A percentile compares a stretch with the other conserved stretches of the same genome.
Conservation (phyloP, 1,139 yeast genomes). For the Kluyveromyces sp. region DNA sequence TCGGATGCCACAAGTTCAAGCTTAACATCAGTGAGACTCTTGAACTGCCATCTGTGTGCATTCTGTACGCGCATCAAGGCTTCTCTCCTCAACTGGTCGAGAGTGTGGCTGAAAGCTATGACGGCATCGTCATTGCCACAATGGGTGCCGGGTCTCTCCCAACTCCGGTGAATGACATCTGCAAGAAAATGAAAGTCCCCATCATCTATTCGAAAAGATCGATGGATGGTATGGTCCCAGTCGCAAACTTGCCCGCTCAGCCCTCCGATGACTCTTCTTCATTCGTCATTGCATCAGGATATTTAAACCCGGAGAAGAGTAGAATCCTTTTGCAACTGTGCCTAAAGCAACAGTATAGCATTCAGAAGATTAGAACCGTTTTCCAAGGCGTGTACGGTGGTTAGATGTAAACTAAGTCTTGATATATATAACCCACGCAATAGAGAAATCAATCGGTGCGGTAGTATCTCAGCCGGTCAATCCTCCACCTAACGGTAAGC, state of each 20-base stretch:
- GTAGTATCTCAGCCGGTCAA: no score
- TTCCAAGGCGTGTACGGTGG: constrained; percentile 46
- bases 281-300: constrained; percentile 50
- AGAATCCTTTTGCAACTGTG: constrained; percentile 56
- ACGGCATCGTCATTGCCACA: constrained; percentile 58
- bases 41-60: constrained; percentile 38
- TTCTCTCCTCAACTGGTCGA: constrained; percentile 44
- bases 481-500: no score
- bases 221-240: constrained; percentile 56
- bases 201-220: constrained; percentile 59
- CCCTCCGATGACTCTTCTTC: constrained; percentile 14
- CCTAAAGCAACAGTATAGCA: constrained; percentile 38
- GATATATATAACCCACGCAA: no score
- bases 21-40: constrained; percentile 25
- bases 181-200: constrained; percentile 39
- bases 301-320: constrained; percentile 61
- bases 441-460: no score
- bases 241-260: constrained; percentile 39
- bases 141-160: constrained; percentile 68
- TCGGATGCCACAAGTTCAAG: constrained; percentile 42
- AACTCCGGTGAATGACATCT: constrained; percentile 40
- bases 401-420: no score
- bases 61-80: constrained; percentile 57
- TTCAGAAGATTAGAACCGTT: constrained; percentile 39
- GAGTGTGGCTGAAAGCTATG: constrained; percentile 38